Conservation (phyloP, 2,329 filamentous ascomycete genomes). For the Talaromyces islandicus region DNA sequence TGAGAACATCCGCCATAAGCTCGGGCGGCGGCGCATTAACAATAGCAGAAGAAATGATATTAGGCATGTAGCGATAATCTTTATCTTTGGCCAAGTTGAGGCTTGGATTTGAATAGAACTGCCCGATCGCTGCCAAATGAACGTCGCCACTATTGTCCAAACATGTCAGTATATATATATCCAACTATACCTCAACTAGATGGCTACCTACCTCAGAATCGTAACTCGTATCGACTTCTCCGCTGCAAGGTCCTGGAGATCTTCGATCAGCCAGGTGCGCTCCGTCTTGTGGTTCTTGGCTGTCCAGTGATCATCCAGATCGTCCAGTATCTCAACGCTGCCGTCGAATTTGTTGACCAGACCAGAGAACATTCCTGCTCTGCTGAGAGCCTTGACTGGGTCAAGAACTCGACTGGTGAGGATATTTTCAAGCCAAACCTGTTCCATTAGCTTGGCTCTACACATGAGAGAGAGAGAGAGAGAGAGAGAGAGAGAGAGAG, state of each 20-base stretch:
- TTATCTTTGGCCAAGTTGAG: conserved; percentile 76
- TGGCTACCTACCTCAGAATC: conserved; percentile 60
- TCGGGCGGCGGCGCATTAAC: conserved; percentile 86
- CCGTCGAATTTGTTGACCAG: conserved; percentile 87
- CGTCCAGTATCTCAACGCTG: conserved; percentile 84
- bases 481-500: not conserved
- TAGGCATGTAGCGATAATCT: conserved; percentile 95
- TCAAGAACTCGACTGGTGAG: conserved; percentile 81
- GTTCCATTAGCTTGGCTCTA: conserved; percentile 28
- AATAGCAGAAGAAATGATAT: conserved; percentile 89
- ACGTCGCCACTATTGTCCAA: conserved; percentile 73
- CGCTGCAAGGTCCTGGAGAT: conserved; percentile 86
- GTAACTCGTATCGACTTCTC: conserved; percentile 90
- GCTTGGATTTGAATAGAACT: conserved; percentile 91
- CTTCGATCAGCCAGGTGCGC: conserved; percentile 77
- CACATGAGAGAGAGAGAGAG: not conserved
- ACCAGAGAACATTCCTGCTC: conserved; percentile 69
- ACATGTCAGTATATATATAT: conserved; percentile 10
- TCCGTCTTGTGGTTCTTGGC: conserved; percentile 91
- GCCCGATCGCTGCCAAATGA: conserved; percentile 83
- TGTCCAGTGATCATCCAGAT: conserved; percentile 95
- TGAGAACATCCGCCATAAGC: conserved; percentile 82
- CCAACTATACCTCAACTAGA: not conserved
- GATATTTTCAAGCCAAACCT: conserved; percentile 61
- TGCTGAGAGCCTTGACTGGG: conserved; percentile 81